Evolutionary conservation across 345 rosid genomes (phyloP), one percentile per base, ranked within the genome.

Genomic region (Eucalyptus regnans): DNA sequence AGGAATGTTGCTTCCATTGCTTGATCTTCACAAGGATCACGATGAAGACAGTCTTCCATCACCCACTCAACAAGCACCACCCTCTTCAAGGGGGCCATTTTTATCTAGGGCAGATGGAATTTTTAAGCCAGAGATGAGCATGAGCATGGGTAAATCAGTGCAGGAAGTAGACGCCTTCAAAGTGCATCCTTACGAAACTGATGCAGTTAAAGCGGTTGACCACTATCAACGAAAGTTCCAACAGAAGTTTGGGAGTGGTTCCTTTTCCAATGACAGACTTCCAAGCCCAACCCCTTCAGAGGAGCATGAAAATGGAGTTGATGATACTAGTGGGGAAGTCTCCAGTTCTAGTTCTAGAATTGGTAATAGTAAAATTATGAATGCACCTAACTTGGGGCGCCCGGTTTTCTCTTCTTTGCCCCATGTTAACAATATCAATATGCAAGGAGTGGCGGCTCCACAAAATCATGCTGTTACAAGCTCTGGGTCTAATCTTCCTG

Each of bases 201-300:
- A 95, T 86, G 97, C 97, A 31, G 90, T 95, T 64, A 96, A 91
- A 91, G 96, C 98, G 44, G 94, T 97, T 90, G 96, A 98, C 54
- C 93, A 89, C 86, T 98, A 97, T 92, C 99, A 96, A 90, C 95
- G 94, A 91, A 97, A 93, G 56, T 97, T 96, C 92, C 92, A 94
- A 86, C 93, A 86, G 68, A 90, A 52, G 87, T 50, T 86, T 29
- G 83, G 83, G 48, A 10, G 83, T 41, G 20, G 88, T 88, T 92
- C 97, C 90, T 90, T 89, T 90, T 88, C 90, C 68, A 90, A 83
- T 64, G 94, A 94, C 87, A 94, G 91, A 58, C 99, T 98, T 93
- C 99, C 99, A 66, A 98, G 99, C 87, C 99, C 99, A 56, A 98
- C 99, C 58, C 99, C 99, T 80, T 98, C 99, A 15, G 97, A 92